These are phyloP conservation scores for Danielozyma ontarioensis DNA, from an alignment of 805 yeast genomes.

Conservation along the genomic window DNA sequence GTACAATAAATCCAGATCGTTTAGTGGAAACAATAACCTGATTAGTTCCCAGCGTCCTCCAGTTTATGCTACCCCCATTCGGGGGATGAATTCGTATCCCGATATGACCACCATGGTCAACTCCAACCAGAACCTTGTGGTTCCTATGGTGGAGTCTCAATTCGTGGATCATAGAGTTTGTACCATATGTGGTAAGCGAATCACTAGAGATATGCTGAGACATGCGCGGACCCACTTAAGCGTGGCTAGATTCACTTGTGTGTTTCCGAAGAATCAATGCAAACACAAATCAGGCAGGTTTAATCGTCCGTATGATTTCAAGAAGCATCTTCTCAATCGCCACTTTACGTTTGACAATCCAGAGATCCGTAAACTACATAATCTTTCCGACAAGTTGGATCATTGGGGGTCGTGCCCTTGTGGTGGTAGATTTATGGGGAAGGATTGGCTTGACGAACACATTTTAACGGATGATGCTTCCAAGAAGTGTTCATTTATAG, in stretches of 20 bases:
- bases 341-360: slow-evolving; percentile 54
- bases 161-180: slow-evolving; percentile 42
- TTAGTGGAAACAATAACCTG: too few relatives aligned
- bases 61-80: neutral
- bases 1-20: neutral
- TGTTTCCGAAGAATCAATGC: slow-evolving; percentile 51
- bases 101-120: slow-evolving; percentile 37
- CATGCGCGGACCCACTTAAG: slow-evolving; percentile 60
- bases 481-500: slow-evolving; percentile 18
- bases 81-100: slow-evolving; percentile 19
- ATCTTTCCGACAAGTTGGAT: slow-evolving; percentile 47
- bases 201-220: slow-evolving; percentile 56
- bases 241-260: slow-evolving; percentile 52
- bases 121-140: slow-evolving; percentile 24
- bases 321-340: slow-evolving; percentile 56
- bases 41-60: neutral
- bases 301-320: slow-evolving; percentile 64
- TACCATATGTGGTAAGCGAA: slow-evolving; percentile 47
- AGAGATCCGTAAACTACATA: slow-evolving; percentile 39
- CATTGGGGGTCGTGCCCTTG: slow-evolving; percentile 48
- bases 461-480: slow-evolving; percentile 20
- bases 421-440: slow-evolving; percentile 27
- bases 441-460: slow-evolving; percentile 34
- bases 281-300: slow-evolving; percentile 57
- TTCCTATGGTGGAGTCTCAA: slow-evolving; percentile 32